These are phyloP conservation scores for Magnusiomyces sp. DNA, from an alignment of 1,139 yeast species.

Conservation along the genomic window DNA sequence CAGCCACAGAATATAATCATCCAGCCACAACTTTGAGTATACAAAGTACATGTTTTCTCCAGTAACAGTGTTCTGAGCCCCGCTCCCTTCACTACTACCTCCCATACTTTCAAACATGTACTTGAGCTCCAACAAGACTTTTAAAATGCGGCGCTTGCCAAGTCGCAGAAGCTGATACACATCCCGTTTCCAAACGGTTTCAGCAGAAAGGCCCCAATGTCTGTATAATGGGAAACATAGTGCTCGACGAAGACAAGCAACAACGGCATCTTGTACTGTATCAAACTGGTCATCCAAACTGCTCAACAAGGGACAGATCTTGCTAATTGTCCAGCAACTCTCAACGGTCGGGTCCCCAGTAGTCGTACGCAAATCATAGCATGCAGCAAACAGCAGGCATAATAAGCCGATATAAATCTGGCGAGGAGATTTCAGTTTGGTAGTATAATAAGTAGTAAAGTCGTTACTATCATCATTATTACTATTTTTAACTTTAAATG, in stretches of 20 bases:
- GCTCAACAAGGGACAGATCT: slow-evolving; percentile 66
- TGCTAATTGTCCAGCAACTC: slow-evolving; percentile 92
- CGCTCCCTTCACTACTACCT: slow-evolving; percentile 1
- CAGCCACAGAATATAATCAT: slow-evolving; percentile 76
- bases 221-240: slow-evolving; percentile 75
- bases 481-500: slow-evolving; percentile 31
- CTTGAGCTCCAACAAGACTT: slow-evolving; percentile 49
- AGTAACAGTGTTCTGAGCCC: slow-evolving; percentile 23
- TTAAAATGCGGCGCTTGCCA: slow-evolving; percentile 61
- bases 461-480: slow-evolving; percentile 23
- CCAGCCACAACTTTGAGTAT: slow-evolving; percentile 70
- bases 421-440: slow-evolving; percentile 26
- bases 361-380: slow-evolving; percentile 66
- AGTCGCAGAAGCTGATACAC: slow-evolving; percentile 55
- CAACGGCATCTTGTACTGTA: slow-evolving; percentile 45
- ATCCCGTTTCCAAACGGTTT: slow-evolving; percentile 61
- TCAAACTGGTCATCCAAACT: slow-evolving; percentile 51
- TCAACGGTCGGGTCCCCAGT: slow-evolving; percentile 77
- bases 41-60: slow-evolving; percentile 77
- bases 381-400: slow-evolving; percentile 61
- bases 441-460: slow-evolving; percentile 27
- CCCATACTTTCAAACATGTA: slow-evolving; percentile 52
- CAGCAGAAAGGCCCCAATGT: slow-evolving; percentile 46
- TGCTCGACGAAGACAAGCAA: slow-evolving; percentile 62
- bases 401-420: slow-evolving; percentile 54